Base-by-base conservation (phyloP, 345 rosid species). In the Sisymbrium irio region DNA sequence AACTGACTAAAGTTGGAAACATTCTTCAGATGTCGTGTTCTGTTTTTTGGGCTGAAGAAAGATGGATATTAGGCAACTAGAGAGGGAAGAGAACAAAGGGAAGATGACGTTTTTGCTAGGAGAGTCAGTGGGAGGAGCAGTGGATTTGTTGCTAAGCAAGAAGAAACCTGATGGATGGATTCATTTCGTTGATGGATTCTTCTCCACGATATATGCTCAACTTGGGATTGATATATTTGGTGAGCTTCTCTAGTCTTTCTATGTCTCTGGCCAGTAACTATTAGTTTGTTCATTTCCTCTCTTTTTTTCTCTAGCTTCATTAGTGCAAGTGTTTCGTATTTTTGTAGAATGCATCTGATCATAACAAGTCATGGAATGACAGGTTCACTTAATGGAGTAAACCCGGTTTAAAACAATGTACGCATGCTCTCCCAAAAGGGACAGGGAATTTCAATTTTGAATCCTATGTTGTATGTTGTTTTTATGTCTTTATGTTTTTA, bases 131-230 rank as follows among this genome's bases (percentile, higher is more conserved):
- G 97, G 97, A 73, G 98, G 96, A 78, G 97, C 97, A 6, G 82
- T 91, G 69, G 73, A 77, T 64, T 80, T 89, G 32, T 78, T 86
- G 45, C 36, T 89, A 4, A 83, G 78, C 62, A 87, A 87, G 46
- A 84, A 83, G 79, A 73, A 55, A 63, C 99, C 2, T 96, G 99
- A 98, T 96, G 99, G 99, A n/a, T 96, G 92, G 75, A 87, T 96
- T 85, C 98, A 90, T 84, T 90, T 96, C 63, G 98, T 96, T 25
- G 98, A 96, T 83, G 87, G 99, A 8, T 96, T 96, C 72, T 96
- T 96, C 89, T 96, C 98, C 55, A 98, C 98, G 6, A 92, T 96
- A 39, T 92, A 92, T 79, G 83, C 87, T 36, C 96, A 92, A 41
- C 97, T 96, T 41, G 99, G 99, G 71, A 92, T 96, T 53, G 77